phyloP scores from a whole-genome alignment of 208 protist genomes.

The Crithidia acanthocephali region DNA sequence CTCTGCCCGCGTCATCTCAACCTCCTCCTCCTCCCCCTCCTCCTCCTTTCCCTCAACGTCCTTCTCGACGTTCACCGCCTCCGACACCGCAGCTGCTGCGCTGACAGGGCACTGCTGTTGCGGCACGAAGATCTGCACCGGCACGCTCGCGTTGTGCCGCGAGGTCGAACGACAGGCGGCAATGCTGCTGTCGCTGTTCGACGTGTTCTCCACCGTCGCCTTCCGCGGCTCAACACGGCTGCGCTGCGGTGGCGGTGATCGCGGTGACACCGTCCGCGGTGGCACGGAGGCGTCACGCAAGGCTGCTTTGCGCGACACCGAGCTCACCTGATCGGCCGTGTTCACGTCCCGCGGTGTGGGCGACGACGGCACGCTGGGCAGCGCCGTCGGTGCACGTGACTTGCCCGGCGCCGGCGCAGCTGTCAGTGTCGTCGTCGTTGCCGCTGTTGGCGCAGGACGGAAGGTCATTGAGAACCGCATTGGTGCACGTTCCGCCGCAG shows the following conservation, averaged over 20 bases:
- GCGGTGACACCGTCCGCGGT: slow-evolving; percentile 24
- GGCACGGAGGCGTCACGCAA: slow-evolving; percentile 10
- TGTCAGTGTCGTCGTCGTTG: neutral
- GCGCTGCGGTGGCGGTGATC: slow-evolving; percentile 20
- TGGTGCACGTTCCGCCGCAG: slow-evolving; percentile 20
- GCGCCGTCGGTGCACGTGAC: neutral
- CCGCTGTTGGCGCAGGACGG: slow-evolving; percentile 14
- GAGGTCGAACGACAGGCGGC: neutral
- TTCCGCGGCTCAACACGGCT: neutral
- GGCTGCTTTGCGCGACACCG: slow-evolving; percentile 3
- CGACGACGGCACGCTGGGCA: slow-evolving; percentile 9
- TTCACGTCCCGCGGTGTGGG: slow-evolving; percentile 42
- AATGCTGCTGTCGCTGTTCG: neutral
- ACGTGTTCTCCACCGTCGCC: neutral
- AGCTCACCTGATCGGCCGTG: slow-evolving; percentile 20
- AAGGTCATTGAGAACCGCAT: slow-evolving; percentile 51
- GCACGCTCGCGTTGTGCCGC: slow-evolving; percentile 10
- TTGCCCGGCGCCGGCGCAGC: neutral
- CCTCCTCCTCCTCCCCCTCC: neutral
- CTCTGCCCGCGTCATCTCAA: slow-evolving; percentile 4
- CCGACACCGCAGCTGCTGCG: neutral
- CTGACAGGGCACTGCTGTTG: neutral
- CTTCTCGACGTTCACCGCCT: neutral
- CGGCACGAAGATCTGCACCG: slow-evolving; percentile 16
- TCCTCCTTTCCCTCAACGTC: neutral